Evolutionary conservation across 768 basidiomycete genomes (phyloP), one percentile per base, ranked within the genome.

Genomic region (Ramaria sp.): DNA sequence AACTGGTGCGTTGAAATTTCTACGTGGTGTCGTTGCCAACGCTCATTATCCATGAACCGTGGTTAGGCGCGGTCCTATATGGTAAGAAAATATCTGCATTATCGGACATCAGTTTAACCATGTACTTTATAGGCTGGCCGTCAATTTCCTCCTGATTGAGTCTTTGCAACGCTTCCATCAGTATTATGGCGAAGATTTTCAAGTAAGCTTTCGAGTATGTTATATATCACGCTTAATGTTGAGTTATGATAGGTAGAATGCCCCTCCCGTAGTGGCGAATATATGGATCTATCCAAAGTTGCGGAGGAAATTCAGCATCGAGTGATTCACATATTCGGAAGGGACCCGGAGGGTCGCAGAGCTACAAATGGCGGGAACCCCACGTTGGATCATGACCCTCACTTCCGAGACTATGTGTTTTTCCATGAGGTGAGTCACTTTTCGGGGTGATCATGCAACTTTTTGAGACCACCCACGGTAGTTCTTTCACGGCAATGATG

Each of bases 271-370:
- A 89, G 86, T 60, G 96, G 96, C n/a, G 94, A 96, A 63, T 91
- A 86, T 70, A 97, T 97, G 93, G 90, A 92, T 67, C 82, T 99
- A 7, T 90, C 86, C 10, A 79, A 82, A 58, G 92, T 95, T 19
- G 92, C 96, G 5, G 95, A 97, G 65, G 96, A 99, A 70, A 93
- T 99, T 56, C 96, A 98, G 69, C 95, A 98, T 67, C 86, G 96
- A n/a, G 84, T 98, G 60, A 99, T 98, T 56, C 93, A 98, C 69
- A 92, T 99, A 64, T 99, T 99, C 65, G 85, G 90, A n/a, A 83
- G 93, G 27, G 95, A 99, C 66, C 69, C 80, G 60, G 79, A 90
- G 59, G 93, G 94, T 10, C 78, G 81, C 59, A 78, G 96, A 41
- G 93, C 96, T 0, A 88, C 86, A 17, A 98, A 99, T 66, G 96